Percentiles rank a stretch among this genome's conserved stretches.
These are phyloP conservation scores for Dalechampia spathulata DNA, from an alignment of 441 rosid species.

Conservation along the genomic window DNA sequence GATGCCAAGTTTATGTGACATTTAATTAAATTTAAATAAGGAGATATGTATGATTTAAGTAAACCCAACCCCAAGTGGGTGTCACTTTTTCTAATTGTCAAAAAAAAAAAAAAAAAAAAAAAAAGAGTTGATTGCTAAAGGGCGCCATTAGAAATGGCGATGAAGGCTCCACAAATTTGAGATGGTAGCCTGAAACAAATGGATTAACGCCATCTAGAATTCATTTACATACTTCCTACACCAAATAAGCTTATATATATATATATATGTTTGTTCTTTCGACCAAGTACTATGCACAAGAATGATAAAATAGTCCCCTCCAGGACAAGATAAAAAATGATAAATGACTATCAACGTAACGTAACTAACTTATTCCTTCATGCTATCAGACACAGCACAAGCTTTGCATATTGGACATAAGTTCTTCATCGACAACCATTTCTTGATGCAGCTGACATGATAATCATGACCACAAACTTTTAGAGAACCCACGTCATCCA, in stretches of 20 bases:
- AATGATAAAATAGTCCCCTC: constrained; percentile 8
- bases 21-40: too few species aligned
- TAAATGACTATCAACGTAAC: not conserved
- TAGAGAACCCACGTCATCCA: constrained; percentile 49
- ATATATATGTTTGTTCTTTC: constrained; percentile 2
- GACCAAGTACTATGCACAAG: constrained; percentile 15
- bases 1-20: too few species aligned
- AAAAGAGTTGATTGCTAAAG: too few species aligned
- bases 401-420: constrained; percentile 86
- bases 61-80: too few species aligned
- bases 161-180: constrained; percentile 13
- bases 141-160: too few species aligned
- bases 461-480: constrained; percentile 66
- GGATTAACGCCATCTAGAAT: constrained; percentile 5
- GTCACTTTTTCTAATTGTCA: too few species aligned
- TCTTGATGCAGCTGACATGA: constrained; percentile 71
- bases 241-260: not conserved
- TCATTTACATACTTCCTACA: constrained; percentile 18
- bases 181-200: constrained; percentile 24
- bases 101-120: too few species aligned
- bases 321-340: not conserved
- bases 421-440: constrained; percentile 86
- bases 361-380: constrained; percentile 19
- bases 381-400: constrained; percentile 35
- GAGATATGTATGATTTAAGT: too few species aligned